Conservation (phyloP, 345 rosid species). For the Rhodamnia rubescens region DNA sequence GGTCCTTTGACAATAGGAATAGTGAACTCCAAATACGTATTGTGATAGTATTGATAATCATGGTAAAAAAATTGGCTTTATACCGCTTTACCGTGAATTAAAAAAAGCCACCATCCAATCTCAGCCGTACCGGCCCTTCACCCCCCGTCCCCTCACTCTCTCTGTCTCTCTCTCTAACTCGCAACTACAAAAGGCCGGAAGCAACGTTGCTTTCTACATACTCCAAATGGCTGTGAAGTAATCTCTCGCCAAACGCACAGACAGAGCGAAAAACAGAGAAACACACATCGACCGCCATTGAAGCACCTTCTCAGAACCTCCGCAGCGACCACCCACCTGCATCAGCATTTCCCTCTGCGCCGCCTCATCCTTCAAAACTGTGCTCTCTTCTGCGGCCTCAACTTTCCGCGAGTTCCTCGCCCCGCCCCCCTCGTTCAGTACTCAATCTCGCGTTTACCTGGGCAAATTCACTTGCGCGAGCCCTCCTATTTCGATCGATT, state of each 20-base stretch:
- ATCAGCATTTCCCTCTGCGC: not conserved
- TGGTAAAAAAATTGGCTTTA: not conserved
- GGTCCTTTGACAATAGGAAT: not conserved
- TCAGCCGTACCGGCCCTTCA: not conserved
- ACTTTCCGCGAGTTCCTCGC: not conserved
- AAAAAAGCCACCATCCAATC: not conserved
- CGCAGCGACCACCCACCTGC: not conserved
- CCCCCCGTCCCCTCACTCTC: not conserved
- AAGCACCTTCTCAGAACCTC: not conserved
- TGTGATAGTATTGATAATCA: not conserved
- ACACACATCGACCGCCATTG: constrained; percentile 5
- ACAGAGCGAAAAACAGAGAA: not conserved
- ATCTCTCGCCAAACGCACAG: not conserved
- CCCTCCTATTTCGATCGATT: not conserved
- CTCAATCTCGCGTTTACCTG: not conserved
- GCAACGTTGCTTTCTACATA: constrained; percentile 20
- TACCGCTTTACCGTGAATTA: not conserved
- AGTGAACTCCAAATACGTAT: not conserved
- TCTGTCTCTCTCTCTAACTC: not conserved
- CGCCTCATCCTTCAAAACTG: not conserved
- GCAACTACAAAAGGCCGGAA: not conserved
- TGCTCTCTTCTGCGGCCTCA: not conserved
- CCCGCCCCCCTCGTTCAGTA: not conserved
- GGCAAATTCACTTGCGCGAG: not conserved
- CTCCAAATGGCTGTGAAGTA: constrained; percentile 13